Conservation (phyloP, 2,329 filamentous ascomycete species). For the Bimuria novae-zelandiae region DNA sequence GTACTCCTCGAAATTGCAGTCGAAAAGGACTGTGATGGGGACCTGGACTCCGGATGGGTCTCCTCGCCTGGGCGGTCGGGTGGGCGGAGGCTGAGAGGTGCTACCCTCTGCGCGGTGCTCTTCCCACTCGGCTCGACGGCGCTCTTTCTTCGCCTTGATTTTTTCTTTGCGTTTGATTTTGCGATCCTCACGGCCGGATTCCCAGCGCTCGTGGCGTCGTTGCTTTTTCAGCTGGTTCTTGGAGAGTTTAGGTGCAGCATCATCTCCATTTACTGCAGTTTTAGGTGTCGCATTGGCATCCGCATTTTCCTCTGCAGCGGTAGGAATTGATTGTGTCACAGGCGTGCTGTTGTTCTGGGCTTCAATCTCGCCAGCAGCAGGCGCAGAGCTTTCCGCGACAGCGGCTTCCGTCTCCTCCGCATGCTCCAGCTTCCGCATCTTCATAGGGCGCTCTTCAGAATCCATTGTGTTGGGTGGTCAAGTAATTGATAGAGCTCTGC, state of each 20-base stretch:
- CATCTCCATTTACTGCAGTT: neutral
- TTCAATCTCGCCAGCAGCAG: neutral
- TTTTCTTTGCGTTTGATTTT: conserved; percentile 64
- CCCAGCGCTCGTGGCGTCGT: conserved; percentile 73
- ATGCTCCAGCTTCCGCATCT: conserved; percentile 59
- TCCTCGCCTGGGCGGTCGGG: conserved; percentile 23
- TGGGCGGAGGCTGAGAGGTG: conserved; percentile 22
- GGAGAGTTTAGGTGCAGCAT: conserved; percentile 59
- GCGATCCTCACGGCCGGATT: conserved; percentile 66
- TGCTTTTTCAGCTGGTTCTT: conserved; percentile 88
- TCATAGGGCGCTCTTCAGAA: conserved; percentile 59
- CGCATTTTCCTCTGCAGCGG: neutral
- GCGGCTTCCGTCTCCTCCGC: conserved; percentile 9
- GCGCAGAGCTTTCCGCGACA: neutral
- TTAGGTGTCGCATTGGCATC: neutral
- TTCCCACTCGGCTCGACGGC: conserved; percentile 52
- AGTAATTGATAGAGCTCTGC: neutral
- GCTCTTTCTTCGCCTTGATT: conserved; percentile 56
- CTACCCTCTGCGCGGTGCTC: conserved; percentile 37
- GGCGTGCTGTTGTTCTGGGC: neutral
- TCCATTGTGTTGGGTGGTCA: conserved; percentile 52
- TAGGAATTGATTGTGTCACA: neutral
- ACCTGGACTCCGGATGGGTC: conserved; percentile 58
- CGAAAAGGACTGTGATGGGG: conserved; percentile 80
- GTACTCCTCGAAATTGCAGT: conserved; percentile 88